Evolutionary conservation across 306 rosid genomes (phyloP).

Genomic region (Rubus idaeus): DNA sequence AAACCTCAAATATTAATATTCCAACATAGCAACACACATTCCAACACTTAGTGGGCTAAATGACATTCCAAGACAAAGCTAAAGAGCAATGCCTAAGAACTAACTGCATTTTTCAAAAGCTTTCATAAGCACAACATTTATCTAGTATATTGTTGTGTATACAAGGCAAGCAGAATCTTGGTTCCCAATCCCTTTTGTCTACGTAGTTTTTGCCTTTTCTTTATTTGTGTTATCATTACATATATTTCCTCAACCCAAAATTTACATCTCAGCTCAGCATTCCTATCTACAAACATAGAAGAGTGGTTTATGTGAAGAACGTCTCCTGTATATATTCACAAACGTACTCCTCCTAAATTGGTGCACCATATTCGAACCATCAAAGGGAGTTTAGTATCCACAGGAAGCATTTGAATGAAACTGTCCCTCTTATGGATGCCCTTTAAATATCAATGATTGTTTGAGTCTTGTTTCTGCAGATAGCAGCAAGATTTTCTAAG

Average conservation of each 20-base stretch:
- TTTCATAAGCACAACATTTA: background rate
- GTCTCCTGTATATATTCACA: background rate
- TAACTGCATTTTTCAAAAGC: background rate
- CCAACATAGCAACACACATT: no score
- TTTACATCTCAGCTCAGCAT: background rate
- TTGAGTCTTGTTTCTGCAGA: conserved; percentile 21
- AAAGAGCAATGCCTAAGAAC: background rate
- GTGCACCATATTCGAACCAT: background rate
- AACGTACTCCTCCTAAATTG: conserved; percentile 2
- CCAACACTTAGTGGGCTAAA: background rate
- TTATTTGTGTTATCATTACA: conserved; percentile 8
- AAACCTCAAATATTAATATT: no score
- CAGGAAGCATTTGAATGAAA: background rate
- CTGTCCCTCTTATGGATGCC: background rate
- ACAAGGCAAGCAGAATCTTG: background rate
- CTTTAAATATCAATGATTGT: background rate
- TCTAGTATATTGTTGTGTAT: background rate
- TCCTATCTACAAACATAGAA: conserved; percentile 3
- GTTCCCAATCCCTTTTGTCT: background rate
- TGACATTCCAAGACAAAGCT: background rate
- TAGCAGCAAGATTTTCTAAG: background rate
- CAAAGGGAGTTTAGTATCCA: background rate
- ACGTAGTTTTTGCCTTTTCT: background rate
- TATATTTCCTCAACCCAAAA: background rate
- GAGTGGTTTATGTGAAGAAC: conserved; percentile 10